Base-by-base conservation (phyloP, 345 rosid genomes). In the Melastoma malabathricum region DNA sequence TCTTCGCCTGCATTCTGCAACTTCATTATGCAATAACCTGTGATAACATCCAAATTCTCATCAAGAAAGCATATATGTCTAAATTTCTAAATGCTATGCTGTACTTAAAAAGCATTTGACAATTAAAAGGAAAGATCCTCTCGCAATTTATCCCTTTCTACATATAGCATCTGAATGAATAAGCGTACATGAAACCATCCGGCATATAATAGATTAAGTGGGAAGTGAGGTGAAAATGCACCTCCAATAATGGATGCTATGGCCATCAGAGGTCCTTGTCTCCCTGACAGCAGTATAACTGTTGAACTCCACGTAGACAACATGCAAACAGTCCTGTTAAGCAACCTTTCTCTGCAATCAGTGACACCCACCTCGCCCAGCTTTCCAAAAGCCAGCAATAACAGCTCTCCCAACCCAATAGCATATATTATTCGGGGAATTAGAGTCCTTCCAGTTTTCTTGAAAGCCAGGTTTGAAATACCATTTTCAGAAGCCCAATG, bases 1-100 rank as follows among this genome's bases (percentile, higher is more conserved):
- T 60, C 66, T 15, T 57, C 65, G 68, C 70, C 89, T 31, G 71
- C 38, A 50, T 67, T 77, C 23, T 65, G 82, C 64, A 92, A 74
- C 71, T 69, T 82, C 68, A 54, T 57, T 46, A 92, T 82, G 77
- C 96, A 92, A 69, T 80, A 84, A 27, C 96, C 96, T 92, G 73
- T 48, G 31, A 61, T 61, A n/a, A 58, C 20, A 57, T 7, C 41
- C 41, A 34, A 34, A 22, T 22, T 38, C 27, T 34, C n/a, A 16
- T 23, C 18, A 56, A 20, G 14, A 18, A n/a, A 19, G 27, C 34
- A 29, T 51, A 20, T 29, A 41, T 34, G 12, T 34, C 12, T 34
- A 12, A 34, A 34, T 34, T 12, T 34, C 41, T 34, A 34, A 34
- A 7, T 2, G 41, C 41, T 8, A 34, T 12, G 9, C 41, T 2